Evolutionary conservation across 2,329 filamentous ascomycete genomes (phyloP).

Genomic region (Fusarium sp.): DNA sequence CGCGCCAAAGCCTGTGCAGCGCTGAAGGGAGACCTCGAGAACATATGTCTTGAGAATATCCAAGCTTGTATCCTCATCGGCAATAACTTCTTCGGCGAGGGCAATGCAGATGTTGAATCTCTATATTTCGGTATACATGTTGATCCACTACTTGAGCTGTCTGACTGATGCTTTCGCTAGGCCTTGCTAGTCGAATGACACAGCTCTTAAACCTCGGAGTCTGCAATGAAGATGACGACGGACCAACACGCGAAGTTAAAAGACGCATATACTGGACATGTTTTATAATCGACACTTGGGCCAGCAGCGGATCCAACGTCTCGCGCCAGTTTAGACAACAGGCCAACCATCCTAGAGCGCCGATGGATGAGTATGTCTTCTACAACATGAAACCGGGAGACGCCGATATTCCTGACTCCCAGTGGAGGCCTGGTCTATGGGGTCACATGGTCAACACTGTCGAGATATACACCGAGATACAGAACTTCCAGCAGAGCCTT

Average conservation of each 20-base stretch:
- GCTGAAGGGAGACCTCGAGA: constrained; percentile 49
- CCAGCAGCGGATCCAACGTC: constrained; percentile 48
- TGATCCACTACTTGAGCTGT: too few relatives aligned
- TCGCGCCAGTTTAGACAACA: constrained; percentile 45
- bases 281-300: constrained; percentile 52
- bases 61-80: constrained; percentile 51
- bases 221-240: constrained; percentile 36
- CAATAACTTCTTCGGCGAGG: constrained; percentile 48
- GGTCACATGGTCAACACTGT: constrained; percentile 50
- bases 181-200: constrained; percentile 50
- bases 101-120: constrained; percentile 48
- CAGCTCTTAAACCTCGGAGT: constrained; percentile 48
- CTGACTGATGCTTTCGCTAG: background rate
- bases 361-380: constrained; percentile 49
- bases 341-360: constrained; percentile 30
- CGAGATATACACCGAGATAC: constrained; percentile 50
- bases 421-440: constrained; percentile 49
- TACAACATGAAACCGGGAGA: constrained; percentile 43
- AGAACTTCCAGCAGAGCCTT: constrained; percentile 48
- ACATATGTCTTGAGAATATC: constrained; percentile 50
- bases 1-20: constrained; percentile 28
- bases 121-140: constrained; percentile 48
- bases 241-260: constrained; percentile 47
- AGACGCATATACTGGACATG: constrained; percentile 51
- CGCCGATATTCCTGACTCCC: constrained; percentile 17